Evolutionary conservation across 139 green algal genomes (phyloP).

Genomic region (Chlamydomonas schloesseri): DNA sequence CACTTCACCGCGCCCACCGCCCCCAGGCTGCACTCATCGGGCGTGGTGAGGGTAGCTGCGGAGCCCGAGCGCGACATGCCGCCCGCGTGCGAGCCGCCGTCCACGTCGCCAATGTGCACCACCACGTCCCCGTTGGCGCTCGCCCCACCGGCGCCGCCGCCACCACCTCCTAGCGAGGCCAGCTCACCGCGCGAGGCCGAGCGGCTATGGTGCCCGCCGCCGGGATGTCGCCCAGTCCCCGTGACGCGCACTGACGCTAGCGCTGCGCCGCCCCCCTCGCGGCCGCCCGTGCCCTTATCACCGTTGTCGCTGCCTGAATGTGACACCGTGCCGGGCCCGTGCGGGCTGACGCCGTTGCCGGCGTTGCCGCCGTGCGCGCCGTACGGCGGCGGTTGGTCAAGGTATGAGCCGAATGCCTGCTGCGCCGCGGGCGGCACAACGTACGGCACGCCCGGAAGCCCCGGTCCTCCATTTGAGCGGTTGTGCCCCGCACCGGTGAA

Average conservation of each 20-base stretch:
- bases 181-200: no score
- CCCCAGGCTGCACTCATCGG: background rate
- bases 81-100: background rate
- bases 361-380: background rate
- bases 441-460: background rate
- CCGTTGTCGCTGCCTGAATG: background rate
- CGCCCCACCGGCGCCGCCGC: background rate
- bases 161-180: background rate
- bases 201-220: no score
- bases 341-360: no score
- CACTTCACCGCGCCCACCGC: conserved; percentile 1
- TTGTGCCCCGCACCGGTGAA: background rate
- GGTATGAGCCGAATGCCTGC: conserved; percentile 28
- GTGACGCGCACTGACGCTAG: background rate
- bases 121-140: background rate
- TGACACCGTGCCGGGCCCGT: no score
- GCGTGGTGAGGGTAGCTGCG: background rate
- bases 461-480: background rate
- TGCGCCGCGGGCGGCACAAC: conserved; percentile 12
- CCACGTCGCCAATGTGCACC: background rate
- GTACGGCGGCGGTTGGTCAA: conserved; percentile 25
- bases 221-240: no score
- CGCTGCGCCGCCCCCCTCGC: background rate
- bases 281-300: background rate
- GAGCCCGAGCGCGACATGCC: conserved; percentile 19